Base-by-base conservation (phyloP, 1,284 basidiomycete species). In the Laetiporus sulphureus region DNA sequence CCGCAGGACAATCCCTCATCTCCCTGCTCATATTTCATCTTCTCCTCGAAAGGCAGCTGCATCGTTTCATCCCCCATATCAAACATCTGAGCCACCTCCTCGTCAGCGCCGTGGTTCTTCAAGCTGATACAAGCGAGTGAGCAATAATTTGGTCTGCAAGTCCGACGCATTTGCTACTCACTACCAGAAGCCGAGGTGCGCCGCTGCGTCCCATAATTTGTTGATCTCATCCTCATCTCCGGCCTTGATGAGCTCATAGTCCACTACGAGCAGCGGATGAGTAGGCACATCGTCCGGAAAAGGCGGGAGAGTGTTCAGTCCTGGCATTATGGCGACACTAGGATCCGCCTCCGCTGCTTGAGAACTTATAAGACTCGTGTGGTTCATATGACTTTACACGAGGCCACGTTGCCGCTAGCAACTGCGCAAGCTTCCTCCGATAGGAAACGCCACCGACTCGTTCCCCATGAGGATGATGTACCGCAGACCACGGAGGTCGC, bases 91-190 rank as follows among this genome's bases (percentile, higher is more conserved):
- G 60, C 52, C 3, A 59, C 59, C 25, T 56, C 56, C 10, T 40
- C 48, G 12, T 64, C 60, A 13, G 55, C 55, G 3, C 59, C 62
- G 41, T 65, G 60, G 41, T 66, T 65, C 48, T 62, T 61, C 27
- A 62, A 38, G 37, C 60, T 62, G 23, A 2, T 29, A 15, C 11
- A 12, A 32, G n/a, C 25, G 29, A 22, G 15, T 15, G 15, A n/a
- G 18, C 30, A 16, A 24, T 6, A 15, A 11, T 5, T 3, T 10
- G 4, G 25, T 13, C 7, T n/a, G 19, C 16, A 32, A 22, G 10
- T 23, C 10, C 22, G 6, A 20, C 24, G 21, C 20, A 4, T 19
- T 18, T 12, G 19, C 5, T 37, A 56, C 52, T n/a, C 38, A 61
- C 58, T 60, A 61, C 59, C 59, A 61, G 32, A 61, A 59, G 5